These are phyloP conservation scores for Aspergillus piperis DNA, from an alignment of 2,329 filamentous ascomycete genomes.

Conservation along the genomic window DNA sequence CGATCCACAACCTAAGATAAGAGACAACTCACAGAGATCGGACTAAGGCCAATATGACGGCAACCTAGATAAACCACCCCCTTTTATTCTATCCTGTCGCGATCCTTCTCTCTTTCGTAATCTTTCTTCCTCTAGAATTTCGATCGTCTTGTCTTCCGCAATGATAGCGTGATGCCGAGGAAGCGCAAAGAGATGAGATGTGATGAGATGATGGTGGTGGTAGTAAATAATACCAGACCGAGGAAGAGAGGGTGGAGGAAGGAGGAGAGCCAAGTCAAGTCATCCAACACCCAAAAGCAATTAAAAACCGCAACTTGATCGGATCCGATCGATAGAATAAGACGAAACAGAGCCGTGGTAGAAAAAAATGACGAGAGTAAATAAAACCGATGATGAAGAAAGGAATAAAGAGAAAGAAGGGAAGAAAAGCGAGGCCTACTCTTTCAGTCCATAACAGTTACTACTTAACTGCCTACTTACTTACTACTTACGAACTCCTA, in stretches of 20 bases:
- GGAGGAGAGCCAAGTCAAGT: background rate
- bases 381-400: background rate
- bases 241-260: background rate
- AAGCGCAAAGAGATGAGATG: background rate
- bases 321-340: background rate
- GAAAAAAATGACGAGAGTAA: no score
- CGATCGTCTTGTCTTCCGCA: background rate
- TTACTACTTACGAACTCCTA: background rate
- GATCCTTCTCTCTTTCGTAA: background rate
- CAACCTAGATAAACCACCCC: background rate
- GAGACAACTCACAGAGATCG: constrained; percentile 1
- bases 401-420: background rate
- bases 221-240: no score
- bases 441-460: background rate
- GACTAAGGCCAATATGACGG: background rate
- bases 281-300: background rate
- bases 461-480: background rate
- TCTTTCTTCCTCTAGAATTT: background rate
- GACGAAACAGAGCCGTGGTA: background rate
- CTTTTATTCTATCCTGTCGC: background rate
- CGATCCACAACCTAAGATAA: constrained; percentile 3
- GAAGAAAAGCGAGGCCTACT: background rate
- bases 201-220: no score
- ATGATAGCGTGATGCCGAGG: background rate
- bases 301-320: background rate